Evolutionary conservation across 768 basidiomycete species (phyloP).

Genomic region (Termitomyces sp.): DNA sequence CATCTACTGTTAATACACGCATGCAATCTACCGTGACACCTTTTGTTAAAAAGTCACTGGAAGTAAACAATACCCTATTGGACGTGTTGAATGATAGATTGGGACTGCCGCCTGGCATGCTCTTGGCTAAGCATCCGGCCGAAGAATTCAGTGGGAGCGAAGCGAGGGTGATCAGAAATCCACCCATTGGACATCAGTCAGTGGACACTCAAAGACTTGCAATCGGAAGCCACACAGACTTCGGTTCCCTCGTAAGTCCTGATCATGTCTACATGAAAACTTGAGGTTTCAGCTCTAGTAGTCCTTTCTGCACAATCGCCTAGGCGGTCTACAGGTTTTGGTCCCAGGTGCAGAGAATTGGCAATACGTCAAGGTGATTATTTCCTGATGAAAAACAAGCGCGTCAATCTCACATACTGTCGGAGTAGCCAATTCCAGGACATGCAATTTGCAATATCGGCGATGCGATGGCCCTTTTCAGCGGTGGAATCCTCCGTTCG

Average conservation of each 20-base stretch:
- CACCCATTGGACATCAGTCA: slow-evolving; percentile 23
- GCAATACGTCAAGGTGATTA: background rate
- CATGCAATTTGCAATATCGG: slow-evolving; percentile 54
- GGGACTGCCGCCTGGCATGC: slow-evolving; percentile 42
- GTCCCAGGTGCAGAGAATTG: background rate
- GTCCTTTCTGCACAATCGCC: slow-evolving; percentile 63
- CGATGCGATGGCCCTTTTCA: slow-evolving; percentile 10
- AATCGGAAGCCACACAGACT: slow-evolving; percentile 64
- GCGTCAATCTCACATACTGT: background rate
- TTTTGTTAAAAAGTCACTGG: background rate
- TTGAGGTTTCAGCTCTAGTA: slow-evolving; percentile 24
- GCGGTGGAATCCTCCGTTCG: slow-evolving; percentile 17
- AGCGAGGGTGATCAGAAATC: slow-evolving; percentile 45
- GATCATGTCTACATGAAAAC: background rate
- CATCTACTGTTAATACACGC: background rate
- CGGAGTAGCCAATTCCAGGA: slow-evolving; percentile 37
- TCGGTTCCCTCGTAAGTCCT: slow-evolving; percentile 54
- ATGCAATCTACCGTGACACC: background rate
- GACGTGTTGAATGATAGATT: slow-evolving; percentile 49
- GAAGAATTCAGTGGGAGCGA: slow-evolving; percentile 53
- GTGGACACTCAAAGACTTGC: slow-evolving; percentile 29
- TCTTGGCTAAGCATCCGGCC: slow-evolving; percentile 35
- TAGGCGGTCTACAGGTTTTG: background rate
- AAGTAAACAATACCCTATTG: slow-evolving; percentile 27
- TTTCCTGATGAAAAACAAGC: background rate